Evolutionary conservation across 2,329 filamentous ascomycete species (phyloP), one percentile per base, ranked within the genome.

Genomic region (Claviceps cyperi): DNA sequence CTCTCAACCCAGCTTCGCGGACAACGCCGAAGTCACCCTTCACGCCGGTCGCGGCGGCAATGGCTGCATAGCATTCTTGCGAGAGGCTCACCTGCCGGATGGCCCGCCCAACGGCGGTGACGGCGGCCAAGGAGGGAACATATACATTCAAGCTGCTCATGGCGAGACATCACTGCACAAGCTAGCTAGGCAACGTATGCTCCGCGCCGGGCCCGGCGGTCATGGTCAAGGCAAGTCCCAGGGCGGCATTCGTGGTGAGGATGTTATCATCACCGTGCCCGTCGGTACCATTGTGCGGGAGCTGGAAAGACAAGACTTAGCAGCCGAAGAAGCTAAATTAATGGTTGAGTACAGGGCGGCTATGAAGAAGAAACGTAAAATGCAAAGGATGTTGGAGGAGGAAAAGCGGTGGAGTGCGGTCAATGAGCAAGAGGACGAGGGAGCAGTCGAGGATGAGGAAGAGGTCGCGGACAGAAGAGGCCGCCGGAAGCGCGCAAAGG

Each of bases 21-120:
- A 98, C 68, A 84, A 86, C 63, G 90, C 90, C 50, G 78, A 79
- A 7, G 67, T 97, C 28, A 85, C 79, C 0, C 67, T 97, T 3
- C 77, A 84, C 58, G 85, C 90, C 17, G 92, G 92, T 8, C 69
- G 74, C 2, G 92, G 92, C 24, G 92, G 92, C 8, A 83, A 92
- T 61, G 92, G 92, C 55, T 98, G 92, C 62, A 87, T 97, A 47
- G 92, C 92, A 0, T 98, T 97, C 63, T 70, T 94, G 43, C 83
- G 91, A 19, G 92, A 98, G 60, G 91, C 91, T 55, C 97, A 86
- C 66, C 75, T 96, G 32, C 79, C 83, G 43, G 83, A 94, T 55
- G 92, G 92, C 0, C 92, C 92, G 11, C 80, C 92, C 9, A 97
- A 98, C 65, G 92, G 92, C 46, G 92, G 92, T 52, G 89, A 98